Conservation (phyloP, 2,329 filamentous ascomycete genomes). For the Monosporascus sp. region DNA sequence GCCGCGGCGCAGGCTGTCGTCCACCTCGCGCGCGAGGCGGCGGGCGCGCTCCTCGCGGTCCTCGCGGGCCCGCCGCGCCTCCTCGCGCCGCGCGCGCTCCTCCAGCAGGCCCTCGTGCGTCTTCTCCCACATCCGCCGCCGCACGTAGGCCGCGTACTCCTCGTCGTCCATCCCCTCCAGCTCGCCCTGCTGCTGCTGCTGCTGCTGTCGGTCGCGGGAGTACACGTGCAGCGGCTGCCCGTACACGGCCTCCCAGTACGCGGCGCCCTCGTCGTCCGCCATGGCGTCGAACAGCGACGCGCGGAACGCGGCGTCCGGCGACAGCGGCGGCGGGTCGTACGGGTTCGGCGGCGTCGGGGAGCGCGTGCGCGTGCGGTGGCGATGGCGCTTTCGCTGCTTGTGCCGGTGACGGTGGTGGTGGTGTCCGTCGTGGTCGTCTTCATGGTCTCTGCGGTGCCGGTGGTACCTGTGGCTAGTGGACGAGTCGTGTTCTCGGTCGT, state of each 20-base stretch:
- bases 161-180: conserved; percentile 89
- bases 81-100: conserved; percentile 61
- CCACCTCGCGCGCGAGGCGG: conserved; percentile 58
- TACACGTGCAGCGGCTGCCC: conserved; percentile 90
- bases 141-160: conserved; percentile 82
- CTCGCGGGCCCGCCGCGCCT: conserved; percentile 41
- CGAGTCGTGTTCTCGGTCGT: not conserved
- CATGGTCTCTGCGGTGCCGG: conserved; percentile 22
- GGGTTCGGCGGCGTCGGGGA: conserved; percentile 45
- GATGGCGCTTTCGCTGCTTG: conserved; percentile 25
- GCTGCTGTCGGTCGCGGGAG: conserved; percentile 42
- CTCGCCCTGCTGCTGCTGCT: conserved; percentile 40
- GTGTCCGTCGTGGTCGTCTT: conserved; percentile 4
- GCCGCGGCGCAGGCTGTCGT: conserved; percentile 62
- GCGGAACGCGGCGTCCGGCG: conserved; percentile 74
- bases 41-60: conserved; percentile 32
- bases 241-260: conserved; percentile 95
- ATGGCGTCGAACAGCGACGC: conserved; percentile 96
- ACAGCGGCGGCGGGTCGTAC: conserved; percentile 43
- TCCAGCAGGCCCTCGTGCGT: conserved; percentile 80
- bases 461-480: not conserved
- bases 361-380: conserved; percentile 28
- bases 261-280: conserved; percentile 91
- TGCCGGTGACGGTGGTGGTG: conserved; percentile 23
- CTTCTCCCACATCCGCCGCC: conserved; percentile 91